Conservation (phyloP, 2,329 filamentous ascomycete genomes). For the Plenodomus tracheiphilus region DNA sequence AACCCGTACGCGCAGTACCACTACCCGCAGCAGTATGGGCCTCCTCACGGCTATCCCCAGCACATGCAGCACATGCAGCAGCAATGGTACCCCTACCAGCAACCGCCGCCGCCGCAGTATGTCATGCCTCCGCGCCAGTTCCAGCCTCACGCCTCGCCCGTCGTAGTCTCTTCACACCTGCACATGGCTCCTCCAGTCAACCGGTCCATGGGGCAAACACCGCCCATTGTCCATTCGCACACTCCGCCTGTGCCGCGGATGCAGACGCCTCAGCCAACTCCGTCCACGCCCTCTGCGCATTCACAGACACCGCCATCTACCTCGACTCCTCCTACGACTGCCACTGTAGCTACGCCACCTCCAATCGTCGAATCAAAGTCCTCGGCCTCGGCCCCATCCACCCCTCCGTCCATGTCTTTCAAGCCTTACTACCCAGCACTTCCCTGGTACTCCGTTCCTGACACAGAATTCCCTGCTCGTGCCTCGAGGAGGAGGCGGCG, state of each 20-base stretch:
- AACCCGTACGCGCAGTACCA: conserved; percentile 39
- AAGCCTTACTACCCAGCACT: conserved; percentile 58
- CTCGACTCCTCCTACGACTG: conserved; percentile 35
- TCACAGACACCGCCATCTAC: conserved; percentile 39
- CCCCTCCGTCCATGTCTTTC: conserved; percentile 28
- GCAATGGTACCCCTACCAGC: conserved; percentile 47
- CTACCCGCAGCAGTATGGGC: conserved; percentile 45
- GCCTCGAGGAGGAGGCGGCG: conserved; percentile 52
- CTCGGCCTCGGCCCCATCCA: conserved; percentile 13
- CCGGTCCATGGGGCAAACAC: conserved; percentile 42
- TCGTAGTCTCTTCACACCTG: conserved; percentile 52
- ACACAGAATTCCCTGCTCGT: conserved; percentile 58
- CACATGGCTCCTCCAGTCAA: conserved; percentile 48
- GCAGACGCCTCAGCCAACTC: conserved; percentile 34
- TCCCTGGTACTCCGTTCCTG: conserved; percentile 63
- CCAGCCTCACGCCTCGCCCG: conserved; percentile 47
- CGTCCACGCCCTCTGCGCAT: conserved; percentile 42
- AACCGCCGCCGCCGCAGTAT: conserved; percentile 38
- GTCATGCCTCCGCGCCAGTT: conserved; percentile 45
- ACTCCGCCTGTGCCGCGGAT: conserved; percentile 39
- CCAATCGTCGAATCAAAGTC: conserved; percentile 20
- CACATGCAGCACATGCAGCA: conserved; percentile 45
- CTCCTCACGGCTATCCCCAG: conserved; percentile 45
- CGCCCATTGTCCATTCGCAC: conserved; percentile 41
- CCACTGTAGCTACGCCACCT: conserved; percentile 36